Evolutionary conservation across 352 stramenopile species (phyloP).

Genomic region (Globisporangium uncinulatum): DNA sequence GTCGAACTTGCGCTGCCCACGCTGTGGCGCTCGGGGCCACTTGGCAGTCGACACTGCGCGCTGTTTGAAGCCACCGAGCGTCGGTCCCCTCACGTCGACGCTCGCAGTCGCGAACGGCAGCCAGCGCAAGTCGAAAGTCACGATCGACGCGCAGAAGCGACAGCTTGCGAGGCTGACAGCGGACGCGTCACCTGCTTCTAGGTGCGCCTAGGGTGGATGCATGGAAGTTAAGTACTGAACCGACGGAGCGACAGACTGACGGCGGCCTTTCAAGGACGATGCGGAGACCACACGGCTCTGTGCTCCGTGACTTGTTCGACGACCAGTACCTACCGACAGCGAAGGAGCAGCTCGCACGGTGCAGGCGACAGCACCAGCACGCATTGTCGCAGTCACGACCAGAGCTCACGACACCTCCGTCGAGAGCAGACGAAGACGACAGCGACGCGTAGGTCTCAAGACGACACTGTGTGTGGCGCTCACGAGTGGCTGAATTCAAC

Average conservation of each 20-base stretch:
- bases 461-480: neutral
- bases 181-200: neutral
- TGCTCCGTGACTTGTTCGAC: slow-evolving; percentile 48
- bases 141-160: slow-evolving; percentile 1
- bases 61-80: slow-evolving; percentile 23
- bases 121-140: slow-evolving; percentile 3
- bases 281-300: slow-evolving; percentile 9
- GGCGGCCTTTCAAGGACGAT: neutral
- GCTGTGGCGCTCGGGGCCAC: slow-evolving; percentile 52
- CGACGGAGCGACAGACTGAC: neutral
- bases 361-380: slow-evolving; percentile 13
- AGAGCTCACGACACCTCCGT: neutral
- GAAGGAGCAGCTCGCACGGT: slow-evolving; percentile 52
- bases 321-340: slow-evolving; percentile 46
- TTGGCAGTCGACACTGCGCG: slow-evolving; percentile 39
- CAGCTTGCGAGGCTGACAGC: slow-evolving; percentile 4
- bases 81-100: slow-evolving; percentile 10
- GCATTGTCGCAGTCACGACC: neutral
- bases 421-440: neutral
- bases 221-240: neutral
- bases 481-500: too few species aligned
- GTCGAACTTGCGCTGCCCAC: slow-evolving; percentile 53
- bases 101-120: slow-evolving; percentile 3
- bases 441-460: neutral
- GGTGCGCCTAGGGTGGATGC: neutral